Evolutionary conservation across 2,329 filamentous ascomycete species (phyloP).

Genomic region (Zymoseptoria tritici): DNA sequence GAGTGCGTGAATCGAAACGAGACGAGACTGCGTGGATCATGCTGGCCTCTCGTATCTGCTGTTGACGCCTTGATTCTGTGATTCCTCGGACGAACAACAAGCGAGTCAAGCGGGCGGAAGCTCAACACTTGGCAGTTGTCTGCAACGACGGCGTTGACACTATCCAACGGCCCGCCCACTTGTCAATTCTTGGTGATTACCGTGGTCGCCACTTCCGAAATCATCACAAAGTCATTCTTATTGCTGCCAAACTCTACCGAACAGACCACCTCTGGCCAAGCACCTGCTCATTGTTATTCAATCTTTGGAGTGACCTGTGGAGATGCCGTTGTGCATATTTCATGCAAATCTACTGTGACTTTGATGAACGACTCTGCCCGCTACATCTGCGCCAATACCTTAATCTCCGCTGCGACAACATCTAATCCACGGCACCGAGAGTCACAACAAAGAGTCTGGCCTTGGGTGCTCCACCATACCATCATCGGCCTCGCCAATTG

Average conservation of each 20-base stretch:
- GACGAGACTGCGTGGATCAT: not conserved
- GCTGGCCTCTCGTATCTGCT: not conserved
- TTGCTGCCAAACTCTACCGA: not conserved
- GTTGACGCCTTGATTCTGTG: not conserved
- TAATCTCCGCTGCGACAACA: not conserved
- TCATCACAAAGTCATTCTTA: not conserved
- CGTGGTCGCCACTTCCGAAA: not conserved
- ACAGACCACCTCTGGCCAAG: not conserved
- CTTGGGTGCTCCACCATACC: not conserved
- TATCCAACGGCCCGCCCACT: not conserved
- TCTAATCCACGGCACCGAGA: not conserved
- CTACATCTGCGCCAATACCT: not conserved
- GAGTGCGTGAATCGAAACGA: not conserved
- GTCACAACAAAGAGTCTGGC: not conserved
- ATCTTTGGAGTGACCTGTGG: no score
- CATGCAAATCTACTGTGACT: not conserved
- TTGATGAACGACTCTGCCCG: not conserved
- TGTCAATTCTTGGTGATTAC: no score
- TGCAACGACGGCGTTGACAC: not conserved
- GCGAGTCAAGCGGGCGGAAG: not conserved
- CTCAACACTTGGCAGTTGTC: not conserved
- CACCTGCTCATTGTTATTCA: not conserved
- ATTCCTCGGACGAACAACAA: not conserved
- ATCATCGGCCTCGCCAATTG: not conserved
- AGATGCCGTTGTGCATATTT: not conserved